phyloP scores from a whole-genome alignment of 805 yeast species.

The Yarrowia deformans region DNA sequence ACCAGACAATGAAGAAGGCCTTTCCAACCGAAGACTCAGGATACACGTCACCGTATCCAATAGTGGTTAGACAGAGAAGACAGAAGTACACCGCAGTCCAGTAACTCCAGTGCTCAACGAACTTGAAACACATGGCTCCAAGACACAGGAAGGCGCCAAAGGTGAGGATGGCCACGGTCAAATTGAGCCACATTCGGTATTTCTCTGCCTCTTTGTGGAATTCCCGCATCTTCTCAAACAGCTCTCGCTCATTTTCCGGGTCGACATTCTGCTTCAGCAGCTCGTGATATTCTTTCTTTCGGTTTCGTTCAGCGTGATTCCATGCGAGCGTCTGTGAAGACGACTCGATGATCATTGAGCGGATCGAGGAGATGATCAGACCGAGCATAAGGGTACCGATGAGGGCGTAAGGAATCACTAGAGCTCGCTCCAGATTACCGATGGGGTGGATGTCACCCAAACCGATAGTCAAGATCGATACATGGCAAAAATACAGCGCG shows the following conservation, averaged over 20 bases:
- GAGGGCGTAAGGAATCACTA: constrained; percentile 68
- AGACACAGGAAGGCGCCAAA: constrained; percentile 64
- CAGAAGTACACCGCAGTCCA: constrained; percentile 78
- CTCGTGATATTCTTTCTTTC: constrained; percentile 52
- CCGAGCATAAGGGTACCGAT: constrained; percentile 78
- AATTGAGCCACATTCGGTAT: constrained; percentile 24
- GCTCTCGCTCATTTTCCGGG: constrained; percentile 51
- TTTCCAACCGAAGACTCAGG: constrained; percentile 72
- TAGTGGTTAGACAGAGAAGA: constrained; percentile 74
- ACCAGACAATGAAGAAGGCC: constrained; percentile 80
- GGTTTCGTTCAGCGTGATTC: constrained; percentile 64
- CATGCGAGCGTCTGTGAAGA: constrained; percentile 70
- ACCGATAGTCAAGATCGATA: constrained; percentile 80
- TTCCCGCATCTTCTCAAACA: constrained; percentile 64
- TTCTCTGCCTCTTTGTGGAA: constrained; percentile 55
- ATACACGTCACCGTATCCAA: constrained; percentile 82
- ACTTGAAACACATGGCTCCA: constrained; percentile 71
- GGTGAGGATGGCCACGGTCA: constrained; percentile 57
- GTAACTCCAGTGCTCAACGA: constrained; percentile 73
- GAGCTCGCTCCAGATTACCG: constrained; percentile 61
- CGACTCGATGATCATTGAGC: constrained; percentile 67
- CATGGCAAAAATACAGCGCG: constrained; percentile 75
- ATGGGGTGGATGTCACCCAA: constrained; percentile 74
- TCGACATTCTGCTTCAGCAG: constrained; percentile 20
- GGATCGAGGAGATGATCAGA: constrained; percentile 71